These are phyloP conservation scores for Leccinum subrobustum DNA, from an alignment of 1,284 basidiomycete genomes.

Conservation along the genomic window DNA sequence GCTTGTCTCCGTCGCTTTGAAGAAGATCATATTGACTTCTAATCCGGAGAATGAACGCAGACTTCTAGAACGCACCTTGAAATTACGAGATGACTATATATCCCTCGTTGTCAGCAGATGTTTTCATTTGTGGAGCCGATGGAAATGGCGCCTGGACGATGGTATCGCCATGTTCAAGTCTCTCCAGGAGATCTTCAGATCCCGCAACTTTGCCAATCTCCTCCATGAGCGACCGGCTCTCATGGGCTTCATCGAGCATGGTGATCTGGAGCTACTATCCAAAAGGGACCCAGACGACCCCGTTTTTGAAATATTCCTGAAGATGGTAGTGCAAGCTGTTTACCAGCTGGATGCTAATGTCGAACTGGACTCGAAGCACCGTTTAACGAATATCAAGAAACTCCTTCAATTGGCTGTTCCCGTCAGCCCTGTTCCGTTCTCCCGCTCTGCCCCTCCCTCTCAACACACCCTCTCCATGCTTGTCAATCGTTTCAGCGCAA, in stretches of 20 bases:
- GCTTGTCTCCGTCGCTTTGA: conserved; percentile 56
- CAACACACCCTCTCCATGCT: conserved; percentile 73
- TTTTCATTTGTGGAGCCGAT: conserved; percentile 65
- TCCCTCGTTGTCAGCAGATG: conserved; percentile 74
- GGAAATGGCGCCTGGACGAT: conserved; percentile 73
- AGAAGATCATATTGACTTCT: conserved; percentile 56
- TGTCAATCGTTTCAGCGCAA: conserved; percentile 82
- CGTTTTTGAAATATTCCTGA: conserved; percentile 80
- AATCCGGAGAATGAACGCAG: conserved; percentile 48
- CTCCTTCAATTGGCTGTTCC: conserved; percentile 81
- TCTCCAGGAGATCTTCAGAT: conserved; percentile 77
- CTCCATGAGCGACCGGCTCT: conserved; percentile 74
- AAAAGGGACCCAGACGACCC: conserved; percentile 61
- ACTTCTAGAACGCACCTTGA: conserved; percentile 43
- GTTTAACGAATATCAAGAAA: conserved; percentile 57
- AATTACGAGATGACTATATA: conserved; percentile 75
- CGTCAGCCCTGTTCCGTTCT: conserved; percentile 67
- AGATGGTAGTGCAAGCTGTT: conserved; percentile 66
- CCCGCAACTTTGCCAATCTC: conserved; percentile 78
- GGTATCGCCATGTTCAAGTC: conserved; percentile 62
- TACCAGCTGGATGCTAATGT: conserved; percentile 30
- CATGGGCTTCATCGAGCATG: conserved; percentile 72
- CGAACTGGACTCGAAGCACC: conserved; percentile 36
- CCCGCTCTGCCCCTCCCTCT: conserved; percentile 52
- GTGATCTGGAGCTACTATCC: conserved; percentile 56